Evolutionary conservation across 768 basidiomycete genomes (phyloP).

Genomic region (Serendipita sp.): DNA sequence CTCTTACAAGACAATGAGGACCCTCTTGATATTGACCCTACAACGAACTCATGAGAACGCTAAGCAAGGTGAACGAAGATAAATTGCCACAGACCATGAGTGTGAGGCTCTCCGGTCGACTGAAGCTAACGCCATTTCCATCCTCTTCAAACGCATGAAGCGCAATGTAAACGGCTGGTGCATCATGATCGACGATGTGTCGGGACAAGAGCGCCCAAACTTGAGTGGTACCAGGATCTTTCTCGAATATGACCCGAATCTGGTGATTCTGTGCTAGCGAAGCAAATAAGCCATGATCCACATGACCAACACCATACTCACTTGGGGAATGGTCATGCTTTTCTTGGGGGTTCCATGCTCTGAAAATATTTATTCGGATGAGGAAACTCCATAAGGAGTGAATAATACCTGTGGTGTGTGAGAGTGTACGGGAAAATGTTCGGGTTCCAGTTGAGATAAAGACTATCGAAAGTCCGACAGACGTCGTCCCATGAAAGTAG

Average conservation of each 20-base stretch:
- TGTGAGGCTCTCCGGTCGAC: neutral
- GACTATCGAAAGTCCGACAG: constrained; percentile 54
- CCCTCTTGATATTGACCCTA: neutral
- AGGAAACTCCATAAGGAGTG: neutral
- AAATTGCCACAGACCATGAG: neutral
- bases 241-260: neutral
- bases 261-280: neutral
- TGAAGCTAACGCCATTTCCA: neutral
- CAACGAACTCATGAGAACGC: neutral
- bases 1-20: neutral
- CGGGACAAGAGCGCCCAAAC: constrained; percentile 73
- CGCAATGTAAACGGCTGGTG: constrained; percentile 51
- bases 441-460: constrained; percentile 85
- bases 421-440: constrained; percentile 31
- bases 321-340: neutral
- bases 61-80: neutral
- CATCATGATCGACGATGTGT: constrained; percentile 47
- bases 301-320: neutral
- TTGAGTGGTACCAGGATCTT: constrained; percentile 22
- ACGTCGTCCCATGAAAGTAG: constrained; percentile 64
- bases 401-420: constrained; percentile 51
- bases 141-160: constrained; percentile 28
- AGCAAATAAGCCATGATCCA: neutral
- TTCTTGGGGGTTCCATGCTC: constrained; percentile 12
- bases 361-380: constrained; percentile 8